Conservation (phyloP, 257 asterid genomes). For the Osmanthus fragrans region DNA sequence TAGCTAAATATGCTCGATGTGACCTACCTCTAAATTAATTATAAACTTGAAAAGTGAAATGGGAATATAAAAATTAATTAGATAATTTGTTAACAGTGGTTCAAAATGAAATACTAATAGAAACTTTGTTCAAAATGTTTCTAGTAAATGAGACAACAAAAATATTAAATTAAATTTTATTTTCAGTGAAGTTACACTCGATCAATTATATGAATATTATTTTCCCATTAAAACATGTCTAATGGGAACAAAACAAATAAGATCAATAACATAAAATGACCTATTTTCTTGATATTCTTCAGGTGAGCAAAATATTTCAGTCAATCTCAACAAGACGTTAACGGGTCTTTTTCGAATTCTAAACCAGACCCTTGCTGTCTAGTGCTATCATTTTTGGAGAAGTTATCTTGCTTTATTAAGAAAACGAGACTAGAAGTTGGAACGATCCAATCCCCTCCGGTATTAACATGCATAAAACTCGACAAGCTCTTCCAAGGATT, state of each 20-base stretch:
- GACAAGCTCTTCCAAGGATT: slow-evolving; percentile 72
- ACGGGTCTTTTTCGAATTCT: neutral
- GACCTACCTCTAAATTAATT: too few species aligned
- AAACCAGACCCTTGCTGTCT: too few species aligned
- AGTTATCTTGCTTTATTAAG: slow-evolving; percentile 26
- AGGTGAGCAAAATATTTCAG: too few species aligned
- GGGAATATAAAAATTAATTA: neutral
- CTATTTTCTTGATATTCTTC: too few species aligned
- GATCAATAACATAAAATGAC: too few species aligned
- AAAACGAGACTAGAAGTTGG: slow-evolving; percentile 19
- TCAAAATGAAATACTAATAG: too few species aligned
- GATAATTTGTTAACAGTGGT: neutral
- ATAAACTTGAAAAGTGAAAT: neutral
- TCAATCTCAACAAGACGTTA: neutral
- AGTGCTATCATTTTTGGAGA: neutral
- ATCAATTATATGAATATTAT: neutral
- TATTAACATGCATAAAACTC: slow-evolving; percentile 68
- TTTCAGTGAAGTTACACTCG: neutral
- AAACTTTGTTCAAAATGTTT: too few species aligned
- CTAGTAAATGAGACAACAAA: neutral
- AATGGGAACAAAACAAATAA: neutral
- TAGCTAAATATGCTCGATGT: too few species aligned
- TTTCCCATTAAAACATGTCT: neutral
- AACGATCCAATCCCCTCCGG: slow-evolving; percentile 3
- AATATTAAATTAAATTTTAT: neutral